Evolutionary conservation across 345 rosid genomes (phyloP), one percentile per base, ranked within the genome.

Genomic region (Citrus hindsii): DNA sequence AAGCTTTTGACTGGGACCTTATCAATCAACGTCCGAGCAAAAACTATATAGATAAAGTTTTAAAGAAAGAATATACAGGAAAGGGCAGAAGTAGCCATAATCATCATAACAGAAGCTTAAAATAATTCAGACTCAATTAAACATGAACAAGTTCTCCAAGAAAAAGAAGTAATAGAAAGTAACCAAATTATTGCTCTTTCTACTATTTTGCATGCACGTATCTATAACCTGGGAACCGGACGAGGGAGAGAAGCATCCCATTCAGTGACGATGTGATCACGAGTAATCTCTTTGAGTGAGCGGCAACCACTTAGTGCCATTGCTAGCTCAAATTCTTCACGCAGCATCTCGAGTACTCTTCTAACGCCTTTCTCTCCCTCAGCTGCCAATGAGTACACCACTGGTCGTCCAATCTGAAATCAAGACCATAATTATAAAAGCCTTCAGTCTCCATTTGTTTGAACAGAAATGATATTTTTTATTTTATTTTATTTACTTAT

Each of bases 301-400:
- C 90, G 85, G 85, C 98, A 95, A 1, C 98, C 98, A 75, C 94
- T 88, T 68, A 95, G 78, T 22, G 98, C 94, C 98, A 93, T 95
- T 42, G 98, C 92, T 67, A 95, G 87, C 88, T 95, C 98, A 4
- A 95, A 90, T 83, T 95, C 98, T 35, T 95, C 91, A 1, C 88
- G 91, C 53, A 94, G 85, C 98, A 95, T 93, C 65, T 91, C 85
- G 10, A 95, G 95, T 58, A 86, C 97, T 75, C 89, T 94, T 80
- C 86, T 78, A 3, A 94, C 87, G 19, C 98, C 98, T 40, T 84
- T 88, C 76, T 95, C 95, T 40, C 98, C 98, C 46, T 93, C 93
- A 28, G 95, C 93, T 7, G 98, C 98, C 84, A 95, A 74, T 28
- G 98, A 89, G 88, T 82, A 95, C 9, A 95, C 89, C 63, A 95